Percentiles rank a stretch among this genome's conserved stretches.
These are phyloP conservation scores for Pezicula neosporulosa DNA, from an alignment of 2,329 filamentous ascomycete species.

Conservation along the genomic window DNA sequence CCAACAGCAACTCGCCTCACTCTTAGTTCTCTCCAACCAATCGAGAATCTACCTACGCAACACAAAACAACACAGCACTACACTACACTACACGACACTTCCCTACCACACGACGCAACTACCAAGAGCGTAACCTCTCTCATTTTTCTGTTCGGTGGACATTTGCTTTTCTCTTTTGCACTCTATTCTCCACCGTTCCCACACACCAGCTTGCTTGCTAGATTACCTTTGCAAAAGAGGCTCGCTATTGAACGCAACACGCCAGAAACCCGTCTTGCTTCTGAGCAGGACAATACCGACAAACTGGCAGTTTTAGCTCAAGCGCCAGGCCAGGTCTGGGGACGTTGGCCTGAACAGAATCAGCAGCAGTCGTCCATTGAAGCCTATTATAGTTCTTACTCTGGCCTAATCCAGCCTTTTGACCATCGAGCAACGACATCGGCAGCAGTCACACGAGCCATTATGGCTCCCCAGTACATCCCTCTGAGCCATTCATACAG, in stretches of 20 bases:
- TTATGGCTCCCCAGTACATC: slow-evolving; percentile 45
- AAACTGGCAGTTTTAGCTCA: slow-evolving; percentile 47
- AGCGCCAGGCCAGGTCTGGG: slow-evolving; percentile 47
- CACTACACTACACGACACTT: no score
- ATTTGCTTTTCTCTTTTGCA: slow-evolving; percentile 18
- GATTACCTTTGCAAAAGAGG: not conserved
- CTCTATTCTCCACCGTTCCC: not conserved
- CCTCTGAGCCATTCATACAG: slow-evolving; percentile 39
- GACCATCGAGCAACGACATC: slow-evolving; percentile 36
- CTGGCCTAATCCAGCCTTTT: slow-evolving; percentile 43
- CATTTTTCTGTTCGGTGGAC: slow-evolving; percentile 17
- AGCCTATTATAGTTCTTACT: slow-evolving; percentile 36
- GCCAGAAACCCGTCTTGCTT: slow-evolving; percentile 23
- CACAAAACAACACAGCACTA: no score
- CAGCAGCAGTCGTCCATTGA: slow-evolving; percentile 14
- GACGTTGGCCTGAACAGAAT: slow-evolving; percentile 47
- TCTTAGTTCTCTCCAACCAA: slow-evolving; percentile 1
- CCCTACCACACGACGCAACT: no score
- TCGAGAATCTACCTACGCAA: slow-evolving; percentile 2
- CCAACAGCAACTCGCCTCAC: slow-evolving; percentile 27
- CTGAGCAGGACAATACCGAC: slow-evolving; percentile 29
- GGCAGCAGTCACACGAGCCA: slow-evolving; percentile 38
- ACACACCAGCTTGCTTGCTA: not conserved
- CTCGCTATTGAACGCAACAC: not conserved
- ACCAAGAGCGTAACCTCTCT: slow-evolving; percentile 3